These are phyloP conservation scores for Mytilinidion resinicola DNA, from an alignment of 495 filamentous ascomycete species.

Conservation along the genomic window DNA sequence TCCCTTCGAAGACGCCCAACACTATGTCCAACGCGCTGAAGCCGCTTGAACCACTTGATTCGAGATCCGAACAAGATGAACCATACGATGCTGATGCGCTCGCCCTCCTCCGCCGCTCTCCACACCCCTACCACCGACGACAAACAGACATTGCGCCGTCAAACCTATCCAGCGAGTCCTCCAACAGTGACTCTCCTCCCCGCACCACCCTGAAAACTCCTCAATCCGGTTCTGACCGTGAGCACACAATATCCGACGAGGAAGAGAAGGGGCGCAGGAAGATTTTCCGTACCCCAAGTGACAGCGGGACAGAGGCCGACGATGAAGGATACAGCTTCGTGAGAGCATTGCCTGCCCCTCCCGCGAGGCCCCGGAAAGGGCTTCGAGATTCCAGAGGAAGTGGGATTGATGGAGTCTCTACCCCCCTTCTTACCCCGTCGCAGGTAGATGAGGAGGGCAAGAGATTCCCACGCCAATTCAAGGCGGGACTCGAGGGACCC, in stretches of 20 bases:
- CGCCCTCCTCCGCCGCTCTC: slow-evolving; percentile 56
- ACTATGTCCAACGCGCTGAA: slow-evolving; percentile 6
- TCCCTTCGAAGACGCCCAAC: not conserved
- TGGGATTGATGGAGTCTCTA: slow-evolving; percentile 35
- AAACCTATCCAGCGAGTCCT: slow-evolving; percentile 18
- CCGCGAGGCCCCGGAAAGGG: slow-evolving; percentile 64
- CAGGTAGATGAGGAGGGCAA: slow-evolving; percentile 51
- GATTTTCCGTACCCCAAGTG: slow-evolving; percentile 49
- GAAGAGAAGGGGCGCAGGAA: slow-evolving; percentile 20
- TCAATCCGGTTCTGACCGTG: not conserved
- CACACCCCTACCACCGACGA: slow-evolving; percentile 67
- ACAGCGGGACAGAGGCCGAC: slow-evolving; percentile 87
- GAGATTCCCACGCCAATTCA: slow-evolving; percentile 21
- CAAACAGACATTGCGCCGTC: slow-evolving; percentile 43
- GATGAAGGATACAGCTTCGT: slow-evolving; percentile 70
- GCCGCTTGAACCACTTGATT: slow-evolving; percentile 5
- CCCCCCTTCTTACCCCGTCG: slow-evolving; percentile 55
- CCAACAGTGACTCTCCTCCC: slow-evolving; percentile 8
- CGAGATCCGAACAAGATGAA: slow-evolving; percentile 1
- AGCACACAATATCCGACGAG: slow-evolving; percentile 10
- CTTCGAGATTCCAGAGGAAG: slow-evolving; percentile 41
- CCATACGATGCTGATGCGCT: slow-evolving; percentile 11
- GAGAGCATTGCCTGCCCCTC: slow-evolving; percentile 74
- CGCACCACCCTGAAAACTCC: slow-evolving; percentile 7
- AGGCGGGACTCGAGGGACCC: slow-evolving; percentile 6